Percentiles rank a stretch among this genome's conserved stretches.
These are phyloP conservation scores for Solanum infundibuliforme DNA, from an alignment of 257 asterid species.

Conservation along the genomic window DNA sequence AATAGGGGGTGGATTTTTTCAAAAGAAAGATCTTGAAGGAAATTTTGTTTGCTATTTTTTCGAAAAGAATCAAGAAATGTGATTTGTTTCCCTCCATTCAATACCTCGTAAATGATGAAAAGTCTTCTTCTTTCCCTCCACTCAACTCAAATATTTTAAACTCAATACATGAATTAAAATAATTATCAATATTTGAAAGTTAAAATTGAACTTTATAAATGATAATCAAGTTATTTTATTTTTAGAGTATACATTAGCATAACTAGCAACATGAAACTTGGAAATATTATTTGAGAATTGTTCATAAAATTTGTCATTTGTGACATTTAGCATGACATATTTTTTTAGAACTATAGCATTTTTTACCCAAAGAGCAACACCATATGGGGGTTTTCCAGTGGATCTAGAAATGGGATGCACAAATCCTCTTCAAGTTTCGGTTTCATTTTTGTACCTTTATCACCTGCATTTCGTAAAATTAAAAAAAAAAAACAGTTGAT, in stretches of 20 bases:
- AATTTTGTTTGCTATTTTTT: not conserved
- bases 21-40: not conserved
- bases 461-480: too few species aligned
- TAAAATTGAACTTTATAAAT: not conserved
- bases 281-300: not conserved
- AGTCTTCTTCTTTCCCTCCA: slow-evolving; percentile 10
- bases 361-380: not conserved
- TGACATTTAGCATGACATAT: not conserved
- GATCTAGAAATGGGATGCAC: not conserved
- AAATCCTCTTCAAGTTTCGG: not conserved
- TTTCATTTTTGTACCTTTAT: too few species aligned
- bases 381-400: not conserved
- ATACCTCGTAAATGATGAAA: slow-evolving; percentile 12
- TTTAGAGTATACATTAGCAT: not conserved
- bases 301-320: not conserved
- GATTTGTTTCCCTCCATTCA: slow-evolving; percentile 6
- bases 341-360: not conserved
- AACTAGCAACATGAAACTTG: not conserved
- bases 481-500: too few species aligned
- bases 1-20: not conserved
- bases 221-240: not conserved
- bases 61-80: slow-evolving; percentile 2
- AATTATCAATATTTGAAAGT: not conserved
- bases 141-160: not conserved
- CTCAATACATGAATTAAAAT: not conserved